Percentiles rank a stretch among this genome's conserved stretches.
Conservation (phyloP, 208 protist genomes). For the Spironucleus salmonicida region DNA sequence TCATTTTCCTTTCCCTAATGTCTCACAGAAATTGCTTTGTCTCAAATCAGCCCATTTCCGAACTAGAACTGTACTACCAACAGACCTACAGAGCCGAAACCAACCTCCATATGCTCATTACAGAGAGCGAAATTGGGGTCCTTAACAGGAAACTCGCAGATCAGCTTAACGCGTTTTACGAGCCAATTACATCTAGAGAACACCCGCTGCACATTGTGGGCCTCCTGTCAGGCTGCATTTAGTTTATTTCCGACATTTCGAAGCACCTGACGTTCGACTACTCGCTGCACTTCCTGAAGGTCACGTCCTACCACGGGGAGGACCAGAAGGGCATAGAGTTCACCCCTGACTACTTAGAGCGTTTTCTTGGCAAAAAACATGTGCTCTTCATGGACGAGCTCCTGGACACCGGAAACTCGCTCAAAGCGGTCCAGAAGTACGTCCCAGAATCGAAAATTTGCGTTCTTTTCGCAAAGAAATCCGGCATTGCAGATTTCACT, state of each 20-base stretch:
- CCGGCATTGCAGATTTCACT: neutral
- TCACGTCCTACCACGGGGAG: neutral
- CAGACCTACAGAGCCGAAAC: no score
- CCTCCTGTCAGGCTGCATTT: neutral
- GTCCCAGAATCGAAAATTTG: neutral
- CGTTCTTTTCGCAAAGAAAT: neutral
- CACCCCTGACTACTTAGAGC: neutral
- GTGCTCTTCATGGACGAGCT: slow-evolving; percentile 12
- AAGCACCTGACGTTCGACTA: neutral
- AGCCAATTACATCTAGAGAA: no score
- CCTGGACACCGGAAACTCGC: neutral
- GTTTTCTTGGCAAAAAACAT: neutral
- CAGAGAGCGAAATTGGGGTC: no score
- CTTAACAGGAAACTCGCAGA: no score
- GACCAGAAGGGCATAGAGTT: neutral
- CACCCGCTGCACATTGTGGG: neutral
- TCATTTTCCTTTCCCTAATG: no score
- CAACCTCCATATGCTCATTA: no score
- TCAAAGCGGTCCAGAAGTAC: neutral
- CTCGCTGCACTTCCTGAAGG: slow-evolving; percentile 8
- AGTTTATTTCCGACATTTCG: neutral
- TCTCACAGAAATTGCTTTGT: no score
- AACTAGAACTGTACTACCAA: no score
- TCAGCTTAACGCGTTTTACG: no score
- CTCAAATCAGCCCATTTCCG: no score